Evolutionary conservation across 1,284 basidiomycete species (phyloP), one percentile per base, ranked within the genome.

Genomic region (Cerioporus squamosus): DNA sequence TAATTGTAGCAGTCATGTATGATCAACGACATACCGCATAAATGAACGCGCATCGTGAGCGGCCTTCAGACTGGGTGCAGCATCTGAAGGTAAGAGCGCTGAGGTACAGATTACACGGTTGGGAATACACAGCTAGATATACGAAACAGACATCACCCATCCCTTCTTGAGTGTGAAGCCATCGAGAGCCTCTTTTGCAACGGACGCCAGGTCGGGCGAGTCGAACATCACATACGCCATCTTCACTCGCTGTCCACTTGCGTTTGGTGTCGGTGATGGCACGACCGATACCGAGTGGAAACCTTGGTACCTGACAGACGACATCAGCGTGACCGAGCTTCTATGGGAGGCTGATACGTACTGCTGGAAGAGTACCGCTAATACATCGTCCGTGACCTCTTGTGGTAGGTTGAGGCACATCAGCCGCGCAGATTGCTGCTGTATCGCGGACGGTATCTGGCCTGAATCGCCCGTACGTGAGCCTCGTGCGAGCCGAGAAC

Each of bases 291-390:
- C 84, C 22, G 84, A 81, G 69, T 86, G 79, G 75, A 91, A 90
- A 22, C 93, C 92, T 68, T 88, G 84, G 69, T 93, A 91, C 71
- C 91, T 88, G 68, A 42, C 44, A 47, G 51, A 57, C 42, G 47
- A 22, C 51, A 51, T 24, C 17, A 51, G 49, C 10, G 38, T 50
- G 39, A 26, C 10, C 40, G 17, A 38, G 20, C 3, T 49, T 44
- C 22, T 17, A 24, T 20, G 17, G 14, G 17, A 23, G 10, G 10
- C 14, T 24, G 20, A 18, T 2, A 83, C 92, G 55, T 69, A 93
- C 93, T 94, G 91, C 75, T 94, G 90, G 77, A 95, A 94, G 18
- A 95, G 75, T n/a, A 93, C 88, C 7, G 86, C 84, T 24, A 94
- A 80, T 40, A 92, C 87, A 59, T 89, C 87, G 66, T 91, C 86